phyloP scores from a whole-genome alignment of 139 green algal genomes.

The Volvox reticuliferus region DNA sequence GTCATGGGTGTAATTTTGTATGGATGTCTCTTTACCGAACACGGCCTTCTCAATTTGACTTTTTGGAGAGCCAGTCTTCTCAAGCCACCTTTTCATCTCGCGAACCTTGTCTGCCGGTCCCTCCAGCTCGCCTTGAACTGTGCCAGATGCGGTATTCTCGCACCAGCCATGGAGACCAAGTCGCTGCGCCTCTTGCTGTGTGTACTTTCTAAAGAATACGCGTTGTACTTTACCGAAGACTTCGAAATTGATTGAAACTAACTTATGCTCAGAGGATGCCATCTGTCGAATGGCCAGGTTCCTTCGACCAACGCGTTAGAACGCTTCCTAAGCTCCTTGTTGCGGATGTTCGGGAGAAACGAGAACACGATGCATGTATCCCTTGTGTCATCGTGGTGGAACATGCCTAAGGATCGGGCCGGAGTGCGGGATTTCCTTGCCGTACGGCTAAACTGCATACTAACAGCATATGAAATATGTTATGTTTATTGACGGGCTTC shows the following conservation, averaged over 20 bases:
- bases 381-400: too few species aligned
- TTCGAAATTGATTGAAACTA: conserved; percentile 22
- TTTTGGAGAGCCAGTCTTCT: background rate
- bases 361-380: too few species aligned
- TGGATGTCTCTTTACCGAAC: background rate
- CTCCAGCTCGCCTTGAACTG: conserved; percentile 61
- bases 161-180: conserved; percentile 62
- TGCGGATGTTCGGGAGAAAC: too few species aligned
- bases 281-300: too few species aligned
- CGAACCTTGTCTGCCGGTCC: conserved; percentile 13
- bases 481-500: too few species aligned
- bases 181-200: conserved; percentile 46
- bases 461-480: too few species aligned
- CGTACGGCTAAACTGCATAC: too few species aligned
- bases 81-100: conserved; percentile 41
- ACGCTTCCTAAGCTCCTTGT: too few species aligned
- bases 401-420: too few species aligned
- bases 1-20: background rate
- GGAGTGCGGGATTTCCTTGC: too few species aligned
- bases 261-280: background rate
- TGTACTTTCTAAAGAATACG: conserved; percentile 68
- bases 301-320: too few species aligned
- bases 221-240: conserved; percentile 29
- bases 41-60: conserved; percentile 14
- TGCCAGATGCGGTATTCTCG: conserved; percentile 58